Percentiles rank a stretch among this genome's conserved stretches.
Conservation (phyloP, 345 rosid genomes). For the Eucalyptus viminalis region DNA sequence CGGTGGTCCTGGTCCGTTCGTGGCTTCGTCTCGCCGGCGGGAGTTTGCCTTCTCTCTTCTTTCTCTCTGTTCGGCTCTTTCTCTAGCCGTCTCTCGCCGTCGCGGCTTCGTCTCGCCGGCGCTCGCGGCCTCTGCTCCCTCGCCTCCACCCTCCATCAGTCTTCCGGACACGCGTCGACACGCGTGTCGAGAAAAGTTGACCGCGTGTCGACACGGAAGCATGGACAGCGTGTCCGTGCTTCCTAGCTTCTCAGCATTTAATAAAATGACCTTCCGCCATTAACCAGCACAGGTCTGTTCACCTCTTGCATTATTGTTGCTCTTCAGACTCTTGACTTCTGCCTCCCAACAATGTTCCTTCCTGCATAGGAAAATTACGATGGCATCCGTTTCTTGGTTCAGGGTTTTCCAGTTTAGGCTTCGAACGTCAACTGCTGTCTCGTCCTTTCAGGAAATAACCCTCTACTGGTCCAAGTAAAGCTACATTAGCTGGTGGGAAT, state of each 20-base stretch:
- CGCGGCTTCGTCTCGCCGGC: too few species aligned
- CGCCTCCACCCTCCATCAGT: too few species aligned
- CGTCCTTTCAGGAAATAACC: not conserved
- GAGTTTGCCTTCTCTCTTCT: too few species aligned
- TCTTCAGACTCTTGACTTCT: not conserved
- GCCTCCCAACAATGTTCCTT: not conserved
- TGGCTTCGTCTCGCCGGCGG: too few species aligned
- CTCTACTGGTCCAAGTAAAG: not conserved
- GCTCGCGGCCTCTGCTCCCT: too few species aligned
- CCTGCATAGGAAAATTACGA: not conserved
- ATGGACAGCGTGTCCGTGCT: too few species aligned
- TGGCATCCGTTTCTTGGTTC: not conserved
- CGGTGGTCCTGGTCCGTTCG: too few species aligned
- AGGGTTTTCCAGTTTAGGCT: not conserved
- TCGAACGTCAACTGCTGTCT: not conserved
- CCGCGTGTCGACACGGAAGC: too few species aligned
- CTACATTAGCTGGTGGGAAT: not conserved
- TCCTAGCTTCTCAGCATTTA: not conserved
- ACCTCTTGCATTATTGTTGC: not conserved
- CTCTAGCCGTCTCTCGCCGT: too few species aligned
- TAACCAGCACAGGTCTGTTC: not conserved
- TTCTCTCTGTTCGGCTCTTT: too few species aligned
- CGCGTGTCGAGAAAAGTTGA: too few species aligned
- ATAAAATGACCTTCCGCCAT: not conserved
- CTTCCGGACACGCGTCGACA: too few species aligned